Evolutionary conservation across 805 yeast genomes (phyloP).

Genomic region (Clavispora vitiphila): DNA sequence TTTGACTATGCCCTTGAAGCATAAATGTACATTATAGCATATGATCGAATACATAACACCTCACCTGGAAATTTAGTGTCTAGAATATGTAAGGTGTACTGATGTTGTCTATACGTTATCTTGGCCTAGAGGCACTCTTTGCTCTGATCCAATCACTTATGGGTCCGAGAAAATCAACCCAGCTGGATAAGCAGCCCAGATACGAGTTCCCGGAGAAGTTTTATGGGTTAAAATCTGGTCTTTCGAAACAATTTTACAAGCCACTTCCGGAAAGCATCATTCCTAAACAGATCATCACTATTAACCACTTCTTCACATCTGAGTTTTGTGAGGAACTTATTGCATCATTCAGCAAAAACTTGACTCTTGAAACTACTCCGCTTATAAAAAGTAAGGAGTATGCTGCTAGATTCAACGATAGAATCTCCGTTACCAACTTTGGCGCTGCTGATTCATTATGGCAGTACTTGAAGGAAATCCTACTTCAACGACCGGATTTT

Average conservation of each 20-base stretch:
- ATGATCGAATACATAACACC: not conserved
- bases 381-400: constrained; percentile 44
- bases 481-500: constrained; percentile 23
- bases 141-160: constrained; percentile 1
- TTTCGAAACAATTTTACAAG: constrained; percentile 11
- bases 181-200: not conserved
- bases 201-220: constrained; percentile 18
- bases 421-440: constrained; percentile 38
- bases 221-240: constrained; percentile 7
- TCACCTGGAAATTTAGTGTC: not conserved
- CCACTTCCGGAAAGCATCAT: constrained; percentile 21
- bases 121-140: too few species aligned
- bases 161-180: constrained; percentile 8
- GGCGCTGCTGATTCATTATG: constrained; percentile 37
- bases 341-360: constrained; percentile 17
- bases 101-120: too few species aligned
- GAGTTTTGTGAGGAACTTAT: constrained; percentile 39
- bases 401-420: constrained; percentile 55
- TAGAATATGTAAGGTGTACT: not conserved
- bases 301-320: constrained; percentile 33
- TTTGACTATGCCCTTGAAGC: constrained; percentile 14
- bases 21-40: constrained; percentile 3
- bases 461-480: constrained; percentile 32
- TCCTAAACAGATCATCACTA: constrained; percentile 35
- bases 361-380: constrained; percentile 43